These are phyloP conservation scores for Primulina tabacum DNA, from an alignment of 257 asterid species.

Conservation along the genomic window DNA sequence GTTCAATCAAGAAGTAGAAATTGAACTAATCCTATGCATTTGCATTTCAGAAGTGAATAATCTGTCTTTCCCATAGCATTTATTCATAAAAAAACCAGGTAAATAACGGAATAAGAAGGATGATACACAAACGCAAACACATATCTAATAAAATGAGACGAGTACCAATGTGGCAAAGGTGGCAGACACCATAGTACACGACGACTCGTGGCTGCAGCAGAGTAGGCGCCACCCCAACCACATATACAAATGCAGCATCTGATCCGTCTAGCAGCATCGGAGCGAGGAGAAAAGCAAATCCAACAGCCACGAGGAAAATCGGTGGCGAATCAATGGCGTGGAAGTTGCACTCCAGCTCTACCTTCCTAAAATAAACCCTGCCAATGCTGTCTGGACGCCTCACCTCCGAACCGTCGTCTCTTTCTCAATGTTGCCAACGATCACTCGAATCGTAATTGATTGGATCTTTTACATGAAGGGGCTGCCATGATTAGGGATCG, in stretches of 20 bases:
- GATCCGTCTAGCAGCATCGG: neutral
- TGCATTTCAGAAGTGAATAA: neutral
- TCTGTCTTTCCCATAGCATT: neutral
- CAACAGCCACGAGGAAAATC: conserved; percentile 38
- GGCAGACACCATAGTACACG: conserved; percentile 90
- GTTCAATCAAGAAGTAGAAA: neutral
- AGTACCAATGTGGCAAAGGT: conserved; percentile 77
- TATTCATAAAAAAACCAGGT: neutral
- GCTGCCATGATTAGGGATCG: too few relatives aligned
- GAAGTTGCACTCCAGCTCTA: conserved; percentile 13
- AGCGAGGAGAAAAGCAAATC: conserved; percentile 25
- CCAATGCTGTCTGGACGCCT: too few relatives aligned
- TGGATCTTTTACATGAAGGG: too few relatives aligned
- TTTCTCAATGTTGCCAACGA: neutral
- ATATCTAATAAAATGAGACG: neutral
- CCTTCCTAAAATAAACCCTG: too few relatives aligned
- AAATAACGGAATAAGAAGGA: neutral
- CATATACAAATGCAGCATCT: conserved; percentile 10
- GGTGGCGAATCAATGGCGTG: conserved; percentile 12
- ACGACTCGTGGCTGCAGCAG: conserved; percentile 75
- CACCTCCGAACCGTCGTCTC: too few relatives aligned
- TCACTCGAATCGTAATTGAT: too few relatives aligned
- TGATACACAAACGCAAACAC: neutral
- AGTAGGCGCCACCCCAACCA: conserved; percentile 34
- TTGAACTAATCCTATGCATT: neutral